phyloP scores from a whole-genome alignment of 2,329 filamentous ascomycete genomes.

The Podosphaera leucotricha region DNA sequence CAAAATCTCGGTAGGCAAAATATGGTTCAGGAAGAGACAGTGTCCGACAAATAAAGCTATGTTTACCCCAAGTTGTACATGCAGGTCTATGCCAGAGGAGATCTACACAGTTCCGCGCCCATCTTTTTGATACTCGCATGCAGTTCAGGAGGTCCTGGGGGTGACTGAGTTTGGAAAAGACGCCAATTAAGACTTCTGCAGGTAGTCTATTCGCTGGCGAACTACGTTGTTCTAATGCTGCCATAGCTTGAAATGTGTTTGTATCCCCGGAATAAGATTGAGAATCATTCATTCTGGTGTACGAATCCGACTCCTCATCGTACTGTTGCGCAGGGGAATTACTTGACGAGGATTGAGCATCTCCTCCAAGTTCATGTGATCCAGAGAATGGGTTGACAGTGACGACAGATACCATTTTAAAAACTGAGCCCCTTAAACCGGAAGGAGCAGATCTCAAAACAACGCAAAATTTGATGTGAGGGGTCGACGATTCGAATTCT shows the following conservation, averaged over 20 bases:
- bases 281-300: slow-evolving; percentile 72
- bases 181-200: slow-evolving; percentile 80
- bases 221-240: slow-evolving; percentile 40
- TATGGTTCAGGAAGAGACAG: slow-evolving; percentile 50
- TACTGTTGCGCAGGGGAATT: slow-evolving; percentile 54
- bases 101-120: slow-evolving; percentile 81
- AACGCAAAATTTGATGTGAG: neutral
- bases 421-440: slow-evolving; percentile 11
- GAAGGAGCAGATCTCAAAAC: neutral
- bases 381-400: slow-evolving; percentile 10
- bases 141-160: slow-evolving; percentile 61
- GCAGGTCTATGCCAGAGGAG: slow-evolving; percentile 85
- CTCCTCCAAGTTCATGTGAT: slow-evolving; percentile 12
- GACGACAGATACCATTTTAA: slow-evolving; percentile 9
- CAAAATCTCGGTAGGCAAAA: slow-evolving; percentile 73
- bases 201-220: slow-evolving; percentile 71
- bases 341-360: slow-evolving; percentile 27
- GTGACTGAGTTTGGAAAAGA: slow-evolving; percentile 64
- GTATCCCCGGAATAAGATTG: slow-evolving; percentile 73
- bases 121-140: slow-evolving; percentile 84
- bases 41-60: slow-evolving; percentile 59
- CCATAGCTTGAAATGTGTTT: slow-evolving; percentile 46
- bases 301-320: slow-evolving; percentile 87
- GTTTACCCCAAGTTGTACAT: slow-evolving; percentile 67
- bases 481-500: neutral